A percentile compares a stretch with the other conserved stretches of the same genome.
Conservation (phyloP, 2,329 filamentous ascomycete species). For the Rachicladosporium sp. region DNA sequence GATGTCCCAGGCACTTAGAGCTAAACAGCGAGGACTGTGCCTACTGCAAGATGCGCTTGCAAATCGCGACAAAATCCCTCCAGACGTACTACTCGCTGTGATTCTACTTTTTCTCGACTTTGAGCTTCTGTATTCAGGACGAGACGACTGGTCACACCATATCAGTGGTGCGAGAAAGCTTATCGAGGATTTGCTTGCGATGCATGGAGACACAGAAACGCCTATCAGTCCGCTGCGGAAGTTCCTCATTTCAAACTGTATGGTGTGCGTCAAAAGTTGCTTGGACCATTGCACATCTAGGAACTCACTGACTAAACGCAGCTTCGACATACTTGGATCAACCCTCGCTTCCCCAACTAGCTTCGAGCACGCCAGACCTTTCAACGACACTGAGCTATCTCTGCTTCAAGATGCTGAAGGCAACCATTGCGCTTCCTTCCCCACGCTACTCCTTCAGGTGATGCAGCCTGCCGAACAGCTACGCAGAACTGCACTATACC, state of each 20-base stretch:
- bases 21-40: slow-evolving; percentile 1
- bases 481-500: slow-evolving; percentile 9
- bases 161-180: slow-evolving; percentile 39
- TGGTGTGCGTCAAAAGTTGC: slow-evolving; percentile 16
- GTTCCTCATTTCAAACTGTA: slow-evolving; percentile 23
- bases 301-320: slow-evolving; percentile 5
- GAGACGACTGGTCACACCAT: slow-evolving; percentile 40
- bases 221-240: slow-evolving; percentile 23
- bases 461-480: slow-evolving; percentile 26
- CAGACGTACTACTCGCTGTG: slow-evolving; percentile 33
- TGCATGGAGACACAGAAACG: slow-evolving; percentile 13
- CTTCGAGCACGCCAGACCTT: neutral
- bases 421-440: slow-evolving; percentile 29
- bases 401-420: slow-evolving; percentile 28
- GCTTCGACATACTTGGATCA: slow-evolving; percentile 6
- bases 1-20: slow-evolving; percentile 1
- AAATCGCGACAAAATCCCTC: slow-evolving; percentile 18
- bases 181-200: slow-evolving; percentile 27
- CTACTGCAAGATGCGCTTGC: slow-evolving; percentile 2
- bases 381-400: slow-evolving; percentile 19
- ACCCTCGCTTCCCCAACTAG: neutral
- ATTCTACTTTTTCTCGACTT: slow-evolving; percentile 39
- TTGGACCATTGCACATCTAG: no score
- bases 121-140: slow-evolving; percentile 39
- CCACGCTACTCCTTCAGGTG: slow-evolving; percentile 23